Evolutionary conservation across 2,329 filamentous ascomycete species (phyloP).

Genomic region (Arthrobotrys sphaeroides): DNA sequence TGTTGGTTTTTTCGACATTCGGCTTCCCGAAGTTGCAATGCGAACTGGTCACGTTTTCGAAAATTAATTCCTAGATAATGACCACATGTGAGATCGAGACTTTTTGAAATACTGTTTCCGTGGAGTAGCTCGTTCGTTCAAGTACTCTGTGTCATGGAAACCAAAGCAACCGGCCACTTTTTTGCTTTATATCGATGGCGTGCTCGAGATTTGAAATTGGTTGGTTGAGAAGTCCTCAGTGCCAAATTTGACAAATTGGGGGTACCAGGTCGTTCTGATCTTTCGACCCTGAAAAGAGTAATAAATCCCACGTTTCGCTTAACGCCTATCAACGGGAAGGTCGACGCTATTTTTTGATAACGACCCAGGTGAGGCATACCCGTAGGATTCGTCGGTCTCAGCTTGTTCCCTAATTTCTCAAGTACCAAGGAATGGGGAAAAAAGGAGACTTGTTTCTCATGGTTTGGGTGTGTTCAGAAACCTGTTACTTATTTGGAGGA

Average conservation of each 20-base stretch:
- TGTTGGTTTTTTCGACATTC: constrained; percentile 5
- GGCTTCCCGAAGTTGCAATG: constrained; percentile 12
- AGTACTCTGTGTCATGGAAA: neutral
- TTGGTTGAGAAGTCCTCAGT: constrained; percentile 6
- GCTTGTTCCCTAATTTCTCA: constrained; percentile 19
- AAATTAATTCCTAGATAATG: constrained; percentile 23
- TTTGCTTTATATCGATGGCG: constrained; percentile 29
- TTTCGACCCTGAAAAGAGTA: constrained; percentile 1
- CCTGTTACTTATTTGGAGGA: constrained; percentile 33
- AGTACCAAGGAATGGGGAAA: neutral
- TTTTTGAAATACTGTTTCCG: no score
- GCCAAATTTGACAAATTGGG: constrained; percentile 28
- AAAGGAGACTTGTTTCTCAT: constrained; percentile 13
- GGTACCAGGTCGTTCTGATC: constrained; percentile 5
- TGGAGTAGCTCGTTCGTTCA: no score
- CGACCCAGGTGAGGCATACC: constrained; percentile 35
- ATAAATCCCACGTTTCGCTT: constrained; percentile 53
- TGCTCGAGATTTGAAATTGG: constrained; percentile 21
- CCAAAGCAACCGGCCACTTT: constrained; percentile 21
- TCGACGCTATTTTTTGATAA: constrained; percentile 54
- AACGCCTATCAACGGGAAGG: constrained; percentile 54
- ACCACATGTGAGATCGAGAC: constrained; percentile 11
- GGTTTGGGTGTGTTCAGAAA: constrained; percentile 35
- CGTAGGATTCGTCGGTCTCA: neutral
- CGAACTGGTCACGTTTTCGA: constrained; percentile 29